These are phyloP conservation scores for Diversispora epigaea DNA, from an alignment of 192 early-diverging fungal genomes.

Conservation along the genomic window DNA sequence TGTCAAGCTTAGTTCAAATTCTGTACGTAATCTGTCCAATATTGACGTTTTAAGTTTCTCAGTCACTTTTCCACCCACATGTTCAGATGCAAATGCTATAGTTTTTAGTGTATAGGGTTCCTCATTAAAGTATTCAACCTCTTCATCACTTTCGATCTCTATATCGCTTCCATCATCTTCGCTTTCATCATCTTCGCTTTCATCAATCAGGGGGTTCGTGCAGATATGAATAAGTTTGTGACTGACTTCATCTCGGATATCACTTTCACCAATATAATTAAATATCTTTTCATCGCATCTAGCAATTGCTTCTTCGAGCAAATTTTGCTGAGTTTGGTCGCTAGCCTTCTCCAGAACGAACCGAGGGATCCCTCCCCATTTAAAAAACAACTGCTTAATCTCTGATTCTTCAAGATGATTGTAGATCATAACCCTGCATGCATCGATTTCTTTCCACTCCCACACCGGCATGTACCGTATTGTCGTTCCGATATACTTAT, in stretches of 20 bases:
- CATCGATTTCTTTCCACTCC: background rate
- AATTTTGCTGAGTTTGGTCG: background rate
- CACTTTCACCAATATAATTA: no score
- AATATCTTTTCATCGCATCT: background rate
- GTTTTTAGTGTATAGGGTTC: background rate
- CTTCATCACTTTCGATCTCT: no score
- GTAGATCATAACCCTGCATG: background rate
- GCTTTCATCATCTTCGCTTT: no score
- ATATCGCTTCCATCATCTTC: no score
- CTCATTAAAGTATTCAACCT: no score
- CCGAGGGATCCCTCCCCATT: conserved; percentile 3
- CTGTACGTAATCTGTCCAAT: background rate
- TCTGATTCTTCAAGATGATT: background rate
- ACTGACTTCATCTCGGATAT: background rate
- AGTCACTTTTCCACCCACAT: background rate
- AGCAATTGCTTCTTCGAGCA: background rate
- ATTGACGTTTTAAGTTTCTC: background rate
- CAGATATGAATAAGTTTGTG: background rate
- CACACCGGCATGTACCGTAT: background rate
- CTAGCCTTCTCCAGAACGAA: background rate
- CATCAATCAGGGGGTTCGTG: background rate
- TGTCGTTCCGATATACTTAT: background rate
- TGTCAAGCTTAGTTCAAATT: background rate
- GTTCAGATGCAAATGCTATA: conserved; percentile 22
- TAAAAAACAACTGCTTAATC: background rate